Percentiles rank a stretch among this genome's conserved stretches.
Conservation (phyloP, 257 asterid genomes). For the Cordia subcordata region DNA sequence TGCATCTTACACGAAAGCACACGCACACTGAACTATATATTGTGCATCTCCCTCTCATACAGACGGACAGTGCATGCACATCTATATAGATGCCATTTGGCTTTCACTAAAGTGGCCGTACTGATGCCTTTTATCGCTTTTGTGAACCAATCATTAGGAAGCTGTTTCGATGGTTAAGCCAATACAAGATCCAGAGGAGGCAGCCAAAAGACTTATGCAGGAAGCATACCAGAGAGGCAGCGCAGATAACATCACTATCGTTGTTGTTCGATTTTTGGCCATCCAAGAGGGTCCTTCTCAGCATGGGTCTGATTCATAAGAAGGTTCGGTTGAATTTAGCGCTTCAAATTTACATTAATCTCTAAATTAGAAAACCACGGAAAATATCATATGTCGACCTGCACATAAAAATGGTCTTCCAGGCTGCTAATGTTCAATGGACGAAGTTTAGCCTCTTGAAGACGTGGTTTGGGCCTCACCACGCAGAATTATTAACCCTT, state of each 20-base stretch:
- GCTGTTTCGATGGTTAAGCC: conserved; percentile 85
- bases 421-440: neutral
- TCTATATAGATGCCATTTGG: no score
- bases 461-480: neutral
- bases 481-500: neutral
- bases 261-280: conserved; percentile 69
- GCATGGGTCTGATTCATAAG: conserved; percentile 23
- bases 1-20: neutral
- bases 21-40: no score
- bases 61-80: no score
- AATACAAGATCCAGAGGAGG: conserved; percentile 81
- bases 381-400: neutral
- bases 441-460: neutral
- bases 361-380: neutral
- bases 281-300: conserved; percentile 46
- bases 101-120: neutral
- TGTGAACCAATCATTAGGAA: conserved; percentile 41
- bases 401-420: neutral
- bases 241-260: conserved; percentile 79
- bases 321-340: neutral
- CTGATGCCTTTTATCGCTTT: neutral
- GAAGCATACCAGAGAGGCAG: conserved; percentile 93
- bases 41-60: no score
- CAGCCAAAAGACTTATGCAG: conserved; percentile 81
- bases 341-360: neutral